Evolutionary conservation across 164 flowering plant species (phyloP).

Genomic region (Kingdonia uniflora): DNA sequence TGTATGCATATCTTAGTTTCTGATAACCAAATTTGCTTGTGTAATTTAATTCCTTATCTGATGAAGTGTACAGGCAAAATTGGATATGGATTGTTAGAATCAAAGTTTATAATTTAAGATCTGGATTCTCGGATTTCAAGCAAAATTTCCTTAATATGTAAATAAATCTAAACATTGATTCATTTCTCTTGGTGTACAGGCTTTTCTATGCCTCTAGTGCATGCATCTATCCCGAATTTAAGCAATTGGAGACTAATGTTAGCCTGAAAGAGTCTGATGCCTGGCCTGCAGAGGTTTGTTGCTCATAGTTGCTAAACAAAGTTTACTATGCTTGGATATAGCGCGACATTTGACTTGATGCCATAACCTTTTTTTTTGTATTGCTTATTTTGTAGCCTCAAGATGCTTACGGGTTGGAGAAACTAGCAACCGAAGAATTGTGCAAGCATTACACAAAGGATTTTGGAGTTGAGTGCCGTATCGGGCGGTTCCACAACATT

Average conservation of each 20-base stretch:
- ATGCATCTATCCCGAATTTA: conserved; percentile 95
- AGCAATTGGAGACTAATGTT: conserved; percentile 97
- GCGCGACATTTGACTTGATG: neutral
- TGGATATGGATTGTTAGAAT: too few relatives aligned
- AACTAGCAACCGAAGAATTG: conserved; percentile 91
- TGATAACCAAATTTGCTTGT: too few relatives aligned
- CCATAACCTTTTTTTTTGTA: conserved; percentile 1
- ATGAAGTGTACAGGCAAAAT: too few relatives aligned
- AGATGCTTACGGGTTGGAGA: conserved; percentile 99
- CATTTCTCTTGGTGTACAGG: conserved; percentile 27
- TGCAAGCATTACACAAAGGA: conserved; percentile 97
- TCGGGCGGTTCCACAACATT: conserved; percentile 97
- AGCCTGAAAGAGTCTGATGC: conserved; percentile 99
- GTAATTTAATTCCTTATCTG: too few relatives aligned
- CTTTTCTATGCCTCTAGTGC: conserved; percentile 98
- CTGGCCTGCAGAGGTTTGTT: conserved; percentile 96
- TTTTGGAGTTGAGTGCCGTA: conserved; percentile 89
- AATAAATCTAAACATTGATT: conserved; percentile 4
- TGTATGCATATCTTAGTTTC: neutral
- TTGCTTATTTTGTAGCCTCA: conserved; percentile 55
- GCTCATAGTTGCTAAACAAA: neutral
- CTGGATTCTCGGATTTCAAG: too few relatives aligned
- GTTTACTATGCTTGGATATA: neutral
- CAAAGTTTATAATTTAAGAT: too few relatives aligned
- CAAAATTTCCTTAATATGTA: neutral